Base-by-base conservation (phyloP, 371 early-diverging fungal species). In the Rhizopus sp. region DNA sequence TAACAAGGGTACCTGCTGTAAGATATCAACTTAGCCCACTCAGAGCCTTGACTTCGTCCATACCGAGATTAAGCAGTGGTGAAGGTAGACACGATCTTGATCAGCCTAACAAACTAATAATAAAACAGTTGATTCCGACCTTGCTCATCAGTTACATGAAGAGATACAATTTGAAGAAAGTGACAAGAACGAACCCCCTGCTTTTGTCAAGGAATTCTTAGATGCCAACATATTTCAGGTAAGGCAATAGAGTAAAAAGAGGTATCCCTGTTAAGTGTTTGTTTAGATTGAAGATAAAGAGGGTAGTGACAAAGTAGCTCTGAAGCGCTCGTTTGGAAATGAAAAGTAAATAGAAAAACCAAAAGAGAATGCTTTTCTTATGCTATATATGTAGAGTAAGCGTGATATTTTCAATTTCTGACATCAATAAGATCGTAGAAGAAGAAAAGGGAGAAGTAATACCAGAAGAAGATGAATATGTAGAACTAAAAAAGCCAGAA, bases 151-250 rank as follows among this genome's bases (percentile, higher is more conserved):
- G 48, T 75, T 94, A 42, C 69, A 73, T 47, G 80, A 80, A 23
- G 94, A 93, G 80, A 68, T 88, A 50, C 73, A 83, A 50, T 91
- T 86, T 71, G 95, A 94, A 75, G 81, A 75, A 49, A 60, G 85
- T 29, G 82, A 80, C 49, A 64, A 70, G 16, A 54, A 59, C 55
- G 61, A 60, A 40, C 7, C 46, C 16, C 66, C 66, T 39, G 57
- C 61, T 17, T 91, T 86, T 67, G 64, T 93, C 54, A 77, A 83
- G 62, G 77, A 80, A 33, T 95, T 93, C 68, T 65, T 85, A 57
- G 69, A 84, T 42, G 62, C 78, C 46, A 84, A 84, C 48, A 74
- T 82, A 9, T 94, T 89, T 74, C 82, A 85, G 68, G 82, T 85
- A 66, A 32, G 38, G 15, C 8, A 39, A 35, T 15, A 31, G 13